These are phyloP conservation scores for Neoscytalidium dimidiatum DNA, from an alignment of 2,329 filamentous ascomycete species.

Conservation along the genomic window DNA sequence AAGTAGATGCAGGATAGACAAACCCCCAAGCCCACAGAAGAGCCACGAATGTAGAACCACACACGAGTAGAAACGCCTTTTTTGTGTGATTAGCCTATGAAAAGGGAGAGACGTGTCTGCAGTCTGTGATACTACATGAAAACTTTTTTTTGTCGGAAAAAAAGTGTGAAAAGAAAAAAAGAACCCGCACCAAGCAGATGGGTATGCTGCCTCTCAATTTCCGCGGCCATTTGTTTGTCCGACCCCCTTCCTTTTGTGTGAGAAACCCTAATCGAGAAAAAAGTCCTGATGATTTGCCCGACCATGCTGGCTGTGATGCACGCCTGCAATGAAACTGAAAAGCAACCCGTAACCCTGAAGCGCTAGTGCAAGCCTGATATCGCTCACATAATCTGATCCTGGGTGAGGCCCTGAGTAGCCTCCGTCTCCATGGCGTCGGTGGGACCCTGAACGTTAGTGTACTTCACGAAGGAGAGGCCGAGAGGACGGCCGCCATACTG, in stretches of 20 bases:
- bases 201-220: constrained; percentile 16
- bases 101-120: constrained; percentile 10
- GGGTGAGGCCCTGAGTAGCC: constrained; percentile 71
- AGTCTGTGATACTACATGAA: constrained; percentile 18
- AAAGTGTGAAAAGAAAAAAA: background rate
- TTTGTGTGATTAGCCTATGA: constrained; percentile 15
- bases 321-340: constrained; percentile 15
- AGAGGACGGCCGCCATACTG: constrained; percentile 95
- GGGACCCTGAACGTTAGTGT: constrained; percentile 67
- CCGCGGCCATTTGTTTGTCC: constrained; percentile 3
- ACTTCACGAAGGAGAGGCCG: constrained; percentile 91
- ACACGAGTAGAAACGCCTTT: constrained; percentile 6
- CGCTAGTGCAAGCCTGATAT: constrained; percentile 1
- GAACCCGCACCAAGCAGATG: constrained; percentile 16
- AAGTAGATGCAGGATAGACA: background rate
- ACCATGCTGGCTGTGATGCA: constrained; percentile 14
- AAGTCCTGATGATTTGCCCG: constrained; percentile 13
- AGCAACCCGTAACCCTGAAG: constrained; percentile 6
- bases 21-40: background rate
- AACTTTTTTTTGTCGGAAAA: constrained; percentile 1
- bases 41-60: background rate
- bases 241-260: background rate
- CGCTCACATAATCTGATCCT: constrained; percentile 93
- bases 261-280: constrained; percentile 13
- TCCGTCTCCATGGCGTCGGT: constrained; percentile 78